Evolutionary conservation across 148 eudicot species (phyloP).

Genomic region (Selenicereus undatus): DNA sequence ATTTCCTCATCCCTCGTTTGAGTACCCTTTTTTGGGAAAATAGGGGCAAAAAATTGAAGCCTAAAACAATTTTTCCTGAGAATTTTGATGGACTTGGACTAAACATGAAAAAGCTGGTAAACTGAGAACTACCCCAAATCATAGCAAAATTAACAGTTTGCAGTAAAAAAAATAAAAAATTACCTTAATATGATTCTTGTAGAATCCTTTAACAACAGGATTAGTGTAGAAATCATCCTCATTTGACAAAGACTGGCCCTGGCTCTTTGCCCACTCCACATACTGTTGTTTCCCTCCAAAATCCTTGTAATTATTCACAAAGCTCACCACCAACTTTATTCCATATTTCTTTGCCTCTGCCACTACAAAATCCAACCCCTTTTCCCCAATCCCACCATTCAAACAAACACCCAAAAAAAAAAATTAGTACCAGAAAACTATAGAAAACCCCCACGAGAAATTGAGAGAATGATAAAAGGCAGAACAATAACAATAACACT

Average conservation of each 20-base stretch:
- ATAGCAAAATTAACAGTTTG: background rate
- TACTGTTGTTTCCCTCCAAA: slow-evolving; percentile 70
- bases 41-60: background rate
- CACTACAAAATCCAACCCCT: slow-evolving; percentile 76
- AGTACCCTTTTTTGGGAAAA: background rate
- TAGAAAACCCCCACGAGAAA: no score
- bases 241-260: slow-evolving; percentile 39
- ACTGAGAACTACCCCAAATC: background rate
- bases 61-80: background rate
- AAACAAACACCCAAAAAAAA: background rate
- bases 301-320: slow-evolving; percentile 52
- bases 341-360: slow-evolving; percentile 60
- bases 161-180: background rate
- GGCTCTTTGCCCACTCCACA: slow-evolving; percentile 62
- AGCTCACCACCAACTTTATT: slow-evolving; percentile 45
- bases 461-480: no score
- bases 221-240: slow-evolving; percentile 71
- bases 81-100: background rate
- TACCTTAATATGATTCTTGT: slow-evolving; percentile 65
- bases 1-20: background rate
- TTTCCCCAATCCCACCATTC: background rate
- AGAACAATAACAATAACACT: no score
- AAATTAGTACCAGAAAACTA: background rate
- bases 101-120: background rate
- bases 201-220: slow-evolving; percentile 47